A percentile compares a stretch with the other conserved stretches of the same genome.
These are phyloP conservation scores for Candida hungchunana DNA, from an alignment of 805 yeast species.

Conservation along the genomic window DNA sequence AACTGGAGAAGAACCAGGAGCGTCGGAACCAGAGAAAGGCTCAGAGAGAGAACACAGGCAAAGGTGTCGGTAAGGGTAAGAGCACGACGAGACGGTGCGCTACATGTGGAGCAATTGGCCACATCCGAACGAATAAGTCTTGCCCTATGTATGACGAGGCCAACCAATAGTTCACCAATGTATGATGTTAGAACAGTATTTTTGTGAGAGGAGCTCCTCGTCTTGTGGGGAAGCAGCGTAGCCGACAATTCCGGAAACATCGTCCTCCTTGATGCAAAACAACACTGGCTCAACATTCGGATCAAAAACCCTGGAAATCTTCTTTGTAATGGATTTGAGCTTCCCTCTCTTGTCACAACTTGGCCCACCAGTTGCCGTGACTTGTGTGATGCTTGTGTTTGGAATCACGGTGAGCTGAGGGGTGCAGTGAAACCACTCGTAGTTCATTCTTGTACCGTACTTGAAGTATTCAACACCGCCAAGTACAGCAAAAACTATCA, in stretches of 20 bases:
- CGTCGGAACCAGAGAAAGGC: slow-evolving; percentile 56
- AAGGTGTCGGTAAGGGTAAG: slow-evolving; percentile 30
- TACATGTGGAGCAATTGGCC: slow-evolving; percentile 94
- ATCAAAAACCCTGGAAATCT: slow-evolving; percentile 35
- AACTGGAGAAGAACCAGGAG: slow-evolving; percentile 72
- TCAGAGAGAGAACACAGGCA: slow-evolving; percentile 34
- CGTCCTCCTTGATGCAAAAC: slow-evolving; percentile 36
- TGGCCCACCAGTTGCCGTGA: slow-evolving; percentile 39
- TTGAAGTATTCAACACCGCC: slow-evolving; percentile 42
- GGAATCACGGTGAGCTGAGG: slow-evolving; percentile 26
- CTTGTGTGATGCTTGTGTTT: slow-evolving; percentile 27
- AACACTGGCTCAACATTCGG: slow-evolving; percentile 32
- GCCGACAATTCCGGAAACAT: slow-evolving; percentile 14
- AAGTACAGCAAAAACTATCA: slow-evolving; percentile 29
- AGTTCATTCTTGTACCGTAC: slow-evolving; percentile 34
- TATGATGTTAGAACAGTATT: slow-evolving; percentile 24
- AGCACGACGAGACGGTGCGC: slow-evolving; percentile 76
- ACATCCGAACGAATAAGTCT: slow-evolving; percentile 80
- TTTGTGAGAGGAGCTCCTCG: slow-evolving; percentile 11
- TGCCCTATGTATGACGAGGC: slow-evolving; percentile 80
- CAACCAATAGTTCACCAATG: slow-evolving; percentile 25
- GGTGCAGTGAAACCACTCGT: slow-evolving; percentile 44
- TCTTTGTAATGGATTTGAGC: slow-evolving; percentile 35
- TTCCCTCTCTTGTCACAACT: slow-evolving; percentile 43
- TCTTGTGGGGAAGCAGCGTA: slow-evolving; percentile 21